Base-by-base conservation (phyloP, 768 basidiomycete genomes). In the Termitomyces sp. region DNA sequence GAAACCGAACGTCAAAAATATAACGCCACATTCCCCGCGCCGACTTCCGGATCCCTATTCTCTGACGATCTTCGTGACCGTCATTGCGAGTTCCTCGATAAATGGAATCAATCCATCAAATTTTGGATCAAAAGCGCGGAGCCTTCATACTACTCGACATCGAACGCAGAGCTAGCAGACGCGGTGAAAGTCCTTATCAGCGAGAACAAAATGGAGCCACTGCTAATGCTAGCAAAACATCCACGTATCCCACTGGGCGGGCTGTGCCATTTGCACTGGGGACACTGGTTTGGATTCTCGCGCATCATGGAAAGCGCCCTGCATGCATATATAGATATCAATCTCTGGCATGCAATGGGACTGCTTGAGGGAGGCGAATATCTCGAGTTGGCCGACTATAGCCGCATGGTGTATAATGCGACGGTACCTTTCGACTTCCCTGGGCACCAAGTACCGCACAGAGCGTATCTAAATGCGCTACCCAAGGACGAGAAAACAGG, bases 281-380 rank as follows among this genome's bases (percentile, higher is more conserved):
- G n/a, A n/a, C n/a, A n/a, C n/a, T n/a, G n/a, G n/a, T n/a, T n/a
- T n/a, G n/a, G n/a, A n/a, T n/a, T n/a, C n/a, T n/a, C n/a, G n/a
- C n/a, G n/a, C n/a, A 61, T 70, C 31, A 62, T 58, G 50, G 60
- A 71, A 32, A 54, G 63, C 16, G 71, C 73, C 2, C 57, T 74
- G 2, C 48, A 49, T 3, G 59, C 64, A 0, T 78, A 76, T 59
- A 53, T 76, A 3, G 69, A 71, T 47, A 68, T 75, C 64, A 77
- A 76, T 41, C 25, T 70, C 11, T 65, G 66, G 16, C 64, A 68
- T n/a, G 70, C 69, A 2, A 62, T 65, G 4, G 66, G 63, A 9
- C 50, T 63, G 18, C 53, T 73, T 5, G 62, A 62, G 10, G 60
- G 61, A 10, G 69, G 69, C 0, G 52, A 59, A 23, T 74, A 74